Evolutionary conservation across 2,329 filamentous ascomycete species (phyloP).

Genomic region (Fusarium setosum): DNA sequence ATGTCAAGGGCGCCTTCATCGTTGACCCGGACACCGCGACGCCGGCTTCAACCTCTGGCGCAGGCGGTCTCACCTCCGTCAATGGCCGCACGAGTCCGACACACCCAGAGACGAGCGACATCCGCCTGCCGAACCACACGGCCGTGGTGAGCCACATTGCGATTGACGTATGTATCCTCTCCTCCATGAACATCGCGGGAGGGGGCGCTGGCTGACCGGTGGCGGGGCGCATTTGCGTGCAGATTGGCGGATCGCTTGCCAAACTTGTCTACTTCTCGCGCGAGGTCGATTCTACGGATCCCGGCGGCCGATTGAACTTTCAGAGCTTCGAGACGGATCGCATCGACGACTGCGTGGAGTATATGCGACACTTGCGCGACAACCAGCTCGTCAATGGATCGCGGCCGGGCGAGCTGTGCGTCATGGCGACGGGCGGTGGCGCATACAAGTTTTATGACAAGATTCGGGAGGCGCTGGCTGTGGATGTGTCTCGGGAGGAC

Average conservation of each 20-base stretch:
- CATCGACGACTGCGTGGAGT: slow-evolving; percentile 93
- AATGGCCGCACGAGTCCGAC: slow-evolving; percentile 61
- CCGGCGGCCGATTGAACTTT: slow-evolving; percentile 93
- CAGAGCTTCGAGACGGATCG: slow-evolving; percentile 95
- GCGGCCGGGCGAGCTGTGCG: slow-evolving; percentile 77
- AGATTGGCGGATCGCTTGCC: slow-evolving; percentile 95
- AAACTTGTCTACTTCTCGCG: slow-evolving; percentile 98
- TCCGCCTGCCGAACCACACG: slow-evolving; percentile 95
- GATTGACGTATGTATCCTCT: slow-evolving; percentile 78
- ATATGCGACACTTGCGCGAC: slow-evolving; percentile 86
- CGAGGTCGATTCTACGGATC: slow-evolving; percentile 81
- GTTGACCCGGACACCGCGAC: slow-evolving; percentile 81
- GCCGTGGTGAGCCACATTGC: slow-evolving; percentile 96
- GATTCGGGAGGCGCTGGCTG: slow-evolving; percentile 83
- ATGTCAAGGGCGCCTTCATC: slow-evolving; percentile 96
- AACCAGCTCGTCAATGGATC: slow-evolving; percentile 85
- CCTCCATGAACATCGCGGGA: slow-evolving; percentile 17
- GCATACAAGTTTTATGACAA: slow-evolving; percentile 97
- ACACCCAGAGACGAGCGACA: slow-evolving; percentile 84
- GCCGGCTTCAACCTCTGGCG: slow-evolving; percentile 53
- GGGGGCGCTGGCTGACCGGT: slow-evolving; percentile 28
- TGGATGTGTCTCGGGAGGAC: slow-evolving; percentile 91
- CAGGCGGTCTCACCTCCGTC: slow-evolving; percentile 31
- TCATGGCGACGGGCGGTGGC: slow-evolving; percentile 96
- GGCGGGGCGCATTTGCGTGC: slow-evolving; percentile 10